A percentile compares a stretch with the other conserved stretches of the same genome.
Evolutionary conservation across 164 flowering plant species (phyloP).

Genomic region (Cinnamomum chago): DNA sequence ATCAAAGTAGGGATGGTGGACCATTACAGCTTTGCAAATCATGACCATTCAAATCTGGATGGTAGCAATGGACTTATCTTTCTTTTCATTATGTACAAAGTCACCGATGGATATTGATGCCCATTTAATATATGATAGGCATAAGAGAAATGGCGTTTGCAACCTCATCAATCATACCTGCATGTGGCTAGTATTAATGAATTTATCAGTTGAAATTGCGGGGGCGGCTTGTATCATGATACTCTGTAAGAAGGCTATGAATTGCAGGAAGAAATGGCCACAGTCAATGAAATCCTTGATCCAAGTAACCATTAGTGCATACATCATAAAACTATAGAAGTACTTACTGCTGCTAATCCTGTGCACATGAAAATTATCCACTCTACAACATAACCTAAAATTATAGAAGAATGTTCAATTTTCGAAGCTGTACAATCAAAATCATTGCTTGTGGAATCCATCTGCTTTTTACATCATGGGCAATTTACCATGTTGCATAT

Average conservation of each 20-base stretch:
- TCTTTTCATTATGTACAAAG: too few relatives aligned
- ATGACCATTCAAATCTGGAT: not conserved
- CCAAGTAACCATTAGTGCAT: not conserved
- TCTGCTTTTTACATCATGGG: too few relatives aligned
- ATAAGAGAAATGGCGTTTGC: too few relatives aligned
- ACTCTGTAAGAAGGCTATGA: constrained; percentile 71
- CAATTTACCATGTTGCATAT: too few relatives aligned
- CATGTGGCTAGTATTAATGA: constrained; percentile 8
- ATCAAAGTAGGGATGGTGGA: not conserved
- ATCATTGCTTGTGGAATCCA: too few relatives aligned
- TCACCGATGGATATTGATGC: too few relatives aligned
- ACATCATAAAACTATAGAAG: too few relatives aligned
- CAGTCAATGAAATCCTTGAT: constrained; percentile 1
- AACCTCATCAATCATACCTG: constrained; percentile 7
- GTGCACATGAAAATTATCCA: constrained; percentile 14
- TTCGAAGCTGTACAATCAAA: too few relatives aligned
- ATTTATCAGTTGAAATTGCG: constrained; percentile 19
- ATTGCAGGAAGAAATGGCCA: constrained; percentile 33
- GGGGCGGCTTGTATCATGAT: constrained; percentile 42
- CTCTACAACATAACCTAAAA: too few relatives aligned
- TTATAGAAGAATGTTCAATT: too few relatives aligned
- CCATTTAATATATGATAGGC: too few relatives aligned
- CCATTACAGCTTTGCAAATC: not conserved
- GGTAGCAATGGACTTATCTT: too few relatives aligned
- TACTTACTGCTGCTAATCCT: constrained; percentile 61